Conservation (phyloP, 257 asterid genomes). For the Solanum appendiculatum region DNA sequence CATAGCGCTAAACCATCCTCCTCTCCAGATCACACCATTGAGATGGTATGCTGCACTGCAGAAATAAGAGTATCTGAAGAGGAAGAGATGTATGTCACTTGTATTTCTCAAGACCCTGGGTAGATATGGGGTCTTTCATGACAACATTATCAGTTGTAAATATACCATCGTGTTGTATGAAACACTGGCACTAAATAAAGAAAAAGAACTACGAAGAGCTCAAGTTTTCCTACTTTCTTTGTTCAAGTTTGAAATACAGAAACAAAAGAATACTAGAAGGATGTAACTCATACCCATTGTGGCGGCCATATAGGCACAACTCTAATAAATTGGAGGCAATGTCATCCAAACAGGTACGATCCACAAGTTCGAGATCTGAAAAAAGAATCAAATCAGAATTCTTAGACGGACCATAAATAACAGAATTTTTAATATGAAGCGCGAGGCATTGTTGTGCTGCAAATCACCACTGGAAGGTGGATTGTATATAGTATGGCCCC, state of each 20-base stretch:
- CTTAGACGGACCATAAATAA: not conserved
- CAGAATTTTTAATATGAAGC: not conserved
- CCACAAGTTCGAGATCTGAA: not conserved
- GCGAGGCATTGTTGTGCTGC: not conserved
- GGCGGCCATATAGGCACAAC: not conserved
- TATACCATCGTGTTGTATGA: not conserved
- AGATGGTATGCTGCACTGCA: not conserved
- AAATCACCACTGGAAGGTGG: not conserved
- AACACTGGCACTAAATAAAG: not conserved
- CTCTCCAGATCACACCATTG: conserved; percentile 22
- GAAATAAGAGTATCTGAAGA: not conserved
- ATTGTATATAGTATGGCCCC: not conserved
- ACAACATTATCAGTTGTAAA: not conserved
- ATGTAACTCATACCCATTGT: not conserved
- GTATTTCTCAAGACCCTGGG: not conserved
- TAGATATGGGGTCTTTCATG: not conserved
- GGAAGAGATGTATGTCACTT: not conserved
- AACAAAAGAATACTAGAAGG: not conserved
- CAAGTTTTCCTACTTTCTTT: not conserved
- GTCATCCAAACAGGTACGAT: not conserved
- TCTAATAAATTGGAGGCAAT: not conserved
- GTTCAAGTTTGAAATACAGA: not conserved
- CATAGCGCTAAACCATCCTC: conserved; percentile 16
- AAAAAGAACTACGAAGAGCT: not conserved
- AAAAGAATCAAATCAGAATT: not conserved